A percentile compares a stretch with the other conserved stretches of the same genome.
Evolutionary conservation across 1,139 yeast species (phyloP).

Genomic region (Candida glucosophila): DNA sequence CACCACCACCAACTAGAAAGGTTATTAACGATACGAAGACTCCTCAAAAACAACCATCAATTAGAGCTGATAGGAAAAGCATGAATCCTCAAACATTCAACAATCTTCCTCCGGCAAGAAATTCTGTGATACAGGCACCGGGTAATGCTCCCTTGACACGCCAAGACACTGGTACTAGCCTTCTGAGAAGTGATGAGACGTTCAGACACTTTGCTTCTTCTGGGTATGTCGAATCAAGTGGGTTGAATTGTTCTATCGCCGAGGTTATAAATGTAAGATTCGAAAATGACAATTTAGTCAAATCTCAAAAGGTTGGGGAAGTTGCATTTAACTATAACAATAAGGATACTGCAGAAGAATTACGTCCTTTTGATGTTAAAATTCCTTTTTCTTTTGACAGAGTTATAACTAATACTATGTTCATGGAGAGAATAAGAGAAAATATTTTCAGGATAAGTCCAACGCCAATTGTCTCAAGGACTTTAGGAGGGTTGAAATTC

Average conservation of each 20-base stretch:
- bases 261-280: slow-evolving; percentile 73
- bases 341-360: slow-evolving; percentile 17
- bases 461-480: slow-evolving; percentile 39
- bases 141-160: slow-evolving; percentile 10
- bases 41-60: background rate
- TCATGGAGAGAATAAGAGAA: slow-evolving; percentile 26
- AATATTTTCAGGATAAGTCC: slow-evolving; percentile 24
- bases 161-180: slow-evolving; percentile 28
- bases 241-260: slow-evolving; percentile 69
- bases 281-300: slow-evolving; percentile 51
- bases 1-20: slow-evolving; percentile 73
- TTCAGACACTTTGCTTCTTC: slow-evolving; percentile 38
- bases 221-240: slow-evolving; percentile 39
- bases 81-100: slow-evolving; percentile 49
- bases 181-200: slow-evolving; percentile 21
- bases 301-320: slow-evolving; percentile 68
- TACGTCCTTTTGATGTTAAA: slow-evolving; percentile 13
- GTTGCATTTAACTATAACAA: slow-evolving; percentile 58
- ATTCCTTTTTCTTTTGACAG: slow-evolving; percentile 27
- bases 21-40: slow-evolving; percentile 17
- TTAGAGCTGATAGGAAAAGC: slow-evolving; percentile 26
- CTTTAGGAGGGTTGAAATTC: slow-evolving; percentile 71
- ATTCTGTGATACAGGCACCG: slow-evolving; percentile 20
- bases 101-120: slow-evolving; percentile 37
- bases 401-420: slow-evolving; percentile 34